phyloP scores from a whole-genome alignment of 2,329 filamentous ascomycete genomes.

The Colletotrichum orchidophilum region DNA sequence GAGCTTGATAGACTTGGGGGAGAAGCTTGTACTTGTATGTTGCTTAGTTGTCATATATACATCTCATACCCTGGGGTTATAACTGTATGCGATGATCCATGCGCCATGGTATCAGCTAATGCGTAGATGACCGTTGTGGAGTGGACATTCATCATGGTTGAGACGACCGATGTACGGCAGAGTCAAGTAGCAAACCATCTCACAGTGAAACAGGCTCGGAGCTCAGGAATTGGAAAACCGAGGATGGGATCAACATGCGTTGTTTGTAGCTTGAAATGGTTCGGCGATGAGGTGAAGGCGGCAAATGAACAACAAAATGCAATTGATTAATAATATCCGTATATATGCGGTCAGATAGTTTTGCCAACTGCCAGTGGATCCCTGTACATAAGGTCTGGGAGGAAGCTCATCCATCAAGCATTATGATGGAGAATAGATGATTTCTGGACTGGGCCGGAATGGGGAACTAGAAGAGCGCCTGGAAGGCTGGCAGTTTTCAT shows the following conservation, averaged over 20 bases:
- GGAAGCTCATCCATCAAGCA: background rate
- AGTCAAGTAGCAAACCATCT: background rate
- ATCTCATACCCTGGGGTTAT: constrained; percentile 36
- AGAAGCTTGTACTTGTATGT: constrained; percentile 52
- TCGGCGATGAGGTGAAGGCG: background rate
- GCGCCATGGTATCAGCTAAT: no score
- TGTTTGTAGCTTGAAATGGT: background rate
- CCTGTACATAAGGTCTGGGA: background rate
- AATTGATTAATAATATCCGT: no score
- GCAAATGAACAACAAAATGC: no score
- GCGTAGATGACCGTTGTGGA: background rate
- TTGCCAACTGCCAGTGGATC: no score
- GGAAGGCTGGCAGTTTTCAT: no score
- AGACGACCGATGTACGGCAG: background rate
- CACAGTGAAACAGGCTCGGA: background rate
- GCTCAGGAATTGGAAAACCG: background rate
- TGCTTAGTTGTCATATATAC: constrained; percentile 48
- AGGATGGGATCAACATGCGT: background rate
- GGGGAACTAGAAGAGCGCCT: no score
- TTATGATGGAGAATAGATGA: no score
- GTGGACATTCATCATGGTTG: background rate
- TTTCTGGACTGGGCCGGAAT: no score
- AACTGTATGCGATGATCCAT: constrained; percentile 17
- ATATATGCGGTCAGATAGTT: no score
- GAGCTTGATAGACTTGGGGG: constrained; percentile 29